Percentiles rank a stretch among this genome's conserved stretches.
Evolutionary conservation across 1,284 basidiomycete genomes (phyloP).

Genomic region (Takashimella koratensis): DNA sequence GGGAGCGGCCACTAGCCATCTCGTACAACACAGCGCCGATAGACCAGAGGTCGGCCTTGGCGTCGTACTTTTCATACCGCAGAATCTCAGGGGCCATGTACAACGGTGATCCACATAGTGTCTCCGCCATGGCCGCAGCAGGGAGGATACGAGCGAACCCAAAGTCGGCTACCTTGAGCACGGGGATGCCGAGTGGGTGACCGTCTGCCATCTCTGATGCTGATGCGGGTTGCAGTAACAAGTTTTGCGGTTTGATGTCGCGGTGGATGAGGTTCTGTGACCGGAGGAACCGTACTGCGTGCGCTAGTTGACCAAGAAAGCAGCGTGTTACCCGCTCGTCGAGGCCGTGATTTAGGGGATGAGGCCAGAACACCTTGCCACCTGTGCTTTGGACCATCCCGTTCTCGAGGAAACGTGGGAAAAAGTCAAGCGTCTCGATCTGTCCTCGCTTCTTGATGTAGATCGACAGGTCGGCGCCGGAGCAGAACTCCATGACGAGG

Average conservation of each 20-base stretch:
- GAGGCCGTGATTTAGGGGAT: conserved; percentile 84
- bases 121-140: conserved; percentile 91
- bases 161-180: conserved; percentile 97
- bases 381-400: conserved; percentile 50
- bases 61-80: conserved; percentile 95
- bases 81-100: conserved; percentile 99
- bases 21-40: conserved; percentile 96
- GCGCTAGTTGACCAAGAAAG: conserved; percentile 91
- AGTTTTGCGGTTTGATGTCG: conserved; percentile 95
- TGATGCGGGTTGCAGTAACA: conserved; percentile 80
- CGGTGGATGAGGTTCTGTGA: conserved; percentile 88
- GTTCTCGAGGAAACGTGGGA: conserved; percentile 56
- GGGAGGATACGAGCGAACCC: conserved; percentile 93
- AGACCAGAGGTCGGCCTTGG: conserved; percentile 96
- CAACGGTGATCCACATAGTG: conserved; percentile 92
- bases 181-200: conserved; percentile 84
- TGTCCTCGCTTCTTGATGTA: conserved; percentile 93
- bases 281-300: conserved; percentile 88
- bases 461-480: conserved; percentile 89
- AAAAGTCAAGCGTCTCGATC: conserved; percentile 77
- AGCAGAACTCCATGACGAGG: conserved; percentile 96
- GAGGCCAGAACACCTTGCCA: conserved; percentile 72
- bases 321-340: conserved; percentile 87
- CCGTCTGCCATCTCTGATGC: conserved; percentile 74
- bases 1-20: conserved; percentile 88